Base-by-base conservation (phyloP, 106 monocot species). In the Posidonia australis region DNA sequence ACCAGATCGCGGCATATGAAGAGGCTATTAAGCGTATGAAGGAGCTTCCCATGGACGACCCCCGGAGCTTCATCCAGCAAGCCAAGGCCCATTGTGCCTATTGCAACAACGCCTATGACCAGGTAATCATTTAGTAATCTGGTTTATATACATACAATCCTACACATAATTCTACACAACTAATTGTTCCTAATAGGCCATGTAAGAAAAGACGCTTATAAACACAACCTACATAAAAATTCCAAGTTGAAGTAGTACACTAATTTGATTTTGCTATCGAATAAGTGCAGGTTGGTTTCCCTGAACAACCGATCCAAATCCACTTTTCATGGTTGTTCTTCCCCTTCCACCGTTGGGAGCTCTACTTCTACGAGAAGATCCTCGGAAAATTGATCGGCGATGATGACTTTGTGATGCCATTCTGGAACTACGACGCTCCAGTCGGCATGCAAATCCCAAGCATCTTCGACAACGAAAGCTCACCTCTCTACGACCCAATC, bases 31-130 rank as follows among this genome's bases (percentile, higher is more conserved):
- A 20, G 47, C 22, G 58, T 0, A 86, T 86, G 82, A 68, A 61
- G 54, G 54, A 10, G 1, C 59, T 81, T 11, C 67, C 75, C 25
- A 19, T 9, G 0, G 52, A 67, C 32, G 57, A 85, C 26, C 81
- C 81, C 22, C 69, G 70, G 9, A 81, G 43, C 68, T 85, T 81
- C 61, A 12, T 0, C 5, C 85, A 76, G 52, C 85, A 85, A 47
- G 85, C 85, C 25, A 69, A 63, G 16, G 41, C 79, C 41, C 81
- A 85, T 72, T 85, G 85, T 30, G 73, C 76, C 9, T 81, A 79
- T 63, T 85, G 85, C 73, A 55, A 69, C 45, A 72, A 62, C 19
- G 78, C 76, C 1, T 79, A 82, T 44, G 66, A 76, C 10, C 81
- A 81, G 46, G 41, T 49, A 5, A 19, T 27, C 10, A 36, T 36